Evolutionary conservation across 495 filamentous ascomycete genomes (phyloP).

Genomic region (Neurospora pannonica): DNA sequence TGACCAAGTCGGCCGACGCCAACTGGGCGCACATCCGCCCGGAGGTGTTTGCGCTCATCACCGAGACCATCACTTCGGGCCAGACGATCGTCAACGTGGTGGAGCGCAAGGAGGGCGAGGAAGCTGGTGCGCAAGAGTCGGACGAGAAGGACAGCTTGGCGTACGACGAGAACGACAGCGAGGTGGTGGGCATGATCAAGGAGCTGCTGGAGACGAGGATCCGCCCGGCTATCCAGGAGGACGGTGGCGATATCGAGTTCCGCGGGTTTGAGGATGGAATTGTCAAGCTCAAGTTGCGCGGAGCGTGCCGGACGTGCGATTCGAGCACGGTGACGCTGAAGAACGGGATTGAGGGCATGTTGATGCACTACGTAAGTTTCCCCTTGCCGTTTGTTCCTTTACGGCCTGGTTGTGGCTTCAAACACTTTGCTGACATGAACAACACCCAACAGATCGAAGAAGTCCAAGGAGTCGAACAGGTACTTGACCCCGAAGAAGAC

Average conservation of each 20-base stretch:
- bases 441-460: conserved; percentile 67
- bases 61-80: conserved; percentile 74
- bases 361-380: conserved; percentile 60
- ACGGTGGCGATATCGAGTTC: conserved; percentile 94
- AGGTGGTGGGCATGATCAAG: conserved; percentile 96
- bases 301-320: conserved; percentile 91
- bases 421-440: background rate
- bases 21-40: conserved; percentile 94
- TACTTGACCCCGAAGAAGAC: conserved; percentile 86
- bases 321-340: conserved; percentile 90
- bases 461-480: conserved; percentile 85
- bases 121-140: conserved; percentile 25
- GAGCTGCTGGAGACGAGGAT: conserved; percentile 95
- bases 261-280: conserved; percentile 79
- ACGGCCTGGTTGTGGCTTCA: background rate
- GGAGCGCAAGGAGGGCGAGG: conserved; percentile 43
- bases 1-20: conserved; percentile 77
- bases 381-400: background rate
- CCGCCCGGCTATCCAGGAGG: conserved; percentile 90
- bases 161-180: conserved; percentile 79
- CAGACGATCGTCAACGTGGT: conserved; percentile 69
- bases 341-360: conserved; percentile 95
- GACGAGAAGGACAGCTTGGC: conserved; percentile 56
- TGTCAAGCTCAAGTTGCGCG: conserved; percentile 78
- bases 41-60: conserved; percentile 91